Conservation (phyloP, 202 grass and related monocot genomes). For the Panicum virgatum region DNA sequence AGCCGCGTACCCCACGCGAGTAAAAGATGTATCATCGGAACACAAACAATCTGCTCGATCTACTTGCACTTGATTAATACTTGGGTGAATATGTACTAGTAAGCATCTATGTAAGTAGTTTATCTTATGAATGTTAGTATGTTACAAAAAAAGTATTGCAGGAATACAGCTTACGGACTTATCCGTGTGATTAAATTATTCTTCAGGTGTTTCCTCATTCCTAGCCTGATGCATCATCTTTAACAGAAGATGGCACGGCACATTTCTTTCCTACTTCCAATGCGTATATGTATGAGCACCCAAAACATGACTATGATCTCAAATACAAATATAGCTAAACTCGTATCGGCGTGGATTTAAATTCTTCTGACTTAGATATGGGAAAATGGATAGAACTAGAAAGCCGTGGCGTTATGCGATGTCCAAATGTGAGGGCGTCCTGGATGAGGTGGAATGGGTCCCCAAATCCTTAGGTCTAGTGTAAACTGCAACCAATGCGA, state of each 20-base stretch:
- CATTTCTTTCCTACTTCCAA: background rate
- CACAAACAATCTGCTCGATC: too few relatives aligned
- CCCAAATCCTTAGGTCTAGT: background rate
- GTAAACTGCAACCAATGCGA: background rate
- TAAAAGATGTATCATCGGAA: background rate
- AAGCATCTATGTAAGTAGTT: background rate
- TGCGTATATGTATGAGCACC: background rate
- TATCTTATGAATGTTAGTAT: too few relatives aligned
- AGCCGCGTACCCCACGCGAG: background rate
- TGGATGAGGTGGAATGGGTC: background rate
- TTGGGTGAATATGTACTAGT: background rate
- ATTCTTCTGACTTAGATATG: too few relatives aligned
- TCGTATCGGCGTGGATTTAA: background rate
- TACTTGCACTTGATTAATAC: background rate
- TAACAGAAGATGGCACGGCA: background rate
- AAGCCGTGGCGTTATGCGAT: background rate
- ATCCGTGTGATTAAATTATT: background rate
- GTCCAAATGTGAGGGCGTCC: too few relatives aligned
- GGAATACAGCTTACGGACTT: too few relatives aligned
- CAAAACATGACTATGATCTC: too few relatives aligned
- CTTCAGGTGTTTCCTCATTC: background rate
- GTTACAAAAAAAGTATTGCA: too few relatives aligned
- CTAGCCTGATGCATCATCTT: background rate
- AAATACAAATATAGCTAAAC: background rate
- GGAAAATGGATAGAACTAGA: background rate